Conservation (phyloP, 2,329 filamentous ascomycete species). For the Talaromyces sp. region DNA sequence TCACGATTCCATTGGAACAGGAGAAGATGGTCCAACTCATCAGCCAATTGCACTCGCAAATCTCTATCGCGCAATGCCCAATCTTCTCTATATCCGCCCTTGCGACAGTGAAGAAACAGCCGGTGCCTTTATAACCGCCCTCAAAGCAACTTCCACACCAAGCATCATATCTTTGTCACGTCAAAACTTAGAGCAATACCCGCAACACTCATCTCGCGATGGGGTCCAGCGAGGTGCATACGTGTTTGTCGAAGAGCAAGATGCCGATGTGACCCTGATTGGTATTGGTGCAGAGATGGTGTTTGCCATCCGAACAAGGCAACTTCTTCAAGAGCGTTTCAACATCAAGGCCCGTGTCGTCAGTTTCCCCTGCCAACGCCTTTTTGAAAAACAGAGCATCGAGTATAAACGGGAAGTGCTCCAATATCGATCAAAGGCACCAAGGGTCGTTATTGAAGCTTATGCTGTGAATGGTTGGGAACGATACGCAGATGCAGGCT, state of each 20-base stretch:
- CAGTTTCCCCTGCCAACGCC: conserved; percentile 46
- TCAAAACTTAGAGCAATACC: conserved; percentile 37
- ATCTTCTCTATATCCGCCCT: conserved; percentile 57
- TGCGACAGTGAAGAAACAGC: conserved; percentile 53
- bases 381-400: conserved; percentile 45
- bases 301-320: conserved; percentile 41
- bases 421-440: conserved; percentile 31
- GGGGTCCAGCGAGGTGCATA: conserved; percentile 39
- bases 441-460: conserved; percentile 46
- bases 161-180: conserved; percentile 43
- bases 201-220: conserved; percentile 29
- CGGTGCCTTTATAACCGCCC: conserved; percentile 39
- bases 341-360: conserved; percentile 43
- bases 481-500: conserved; percentile 47
- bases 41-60: conserved; percentile 56
- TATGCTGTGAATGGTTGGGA: conserved; percentile 49
- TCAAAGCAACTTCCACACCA: conserved; percentile 34
- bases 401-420: conserved; percentile 44
- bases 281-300: conserved; percentile 48
- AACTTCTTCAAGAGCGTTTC: conserved; percentile 33
- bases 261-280: conserved; percentile 43
- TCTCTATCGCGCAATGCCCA: conserved; percentile 60
- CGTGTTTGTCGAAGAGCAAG: conserved; percentile 32
- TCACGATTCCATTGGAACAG: conserved; percentile 56
- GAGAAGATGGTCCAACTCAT: conserved; percentile 59